These are phyloP conservation scores for Lagerstroemia speciosa DNA, from an alignment of 345 rosid genomes.

Conservation along the genomic window DNA sequence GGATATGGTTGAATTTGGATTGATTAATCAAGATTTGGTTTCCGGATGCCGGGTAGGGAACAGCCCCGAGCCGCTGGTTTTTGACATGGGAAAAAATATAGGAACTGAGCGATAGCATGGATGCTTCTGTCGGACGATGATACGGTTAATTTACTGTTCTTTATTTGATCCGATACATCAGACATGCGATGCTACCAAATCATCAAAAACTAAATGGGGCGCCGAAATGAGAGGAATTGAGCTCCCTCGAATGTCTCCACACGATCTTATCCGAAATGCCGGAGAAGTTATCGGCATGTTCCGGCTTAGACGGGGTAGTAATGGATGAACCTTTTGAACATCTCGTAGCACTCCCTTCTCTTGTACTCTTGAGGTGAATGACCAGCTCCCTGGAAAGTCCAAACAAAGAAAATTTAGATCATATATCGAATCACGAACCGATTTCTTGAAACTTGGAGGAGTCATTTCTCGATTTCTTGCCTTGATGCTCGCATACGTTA, in stretches of 20 bases:
- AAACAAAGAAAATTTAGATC: background rate
- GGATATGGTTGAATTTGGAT: no score
- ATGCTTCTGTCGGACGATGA: no score
- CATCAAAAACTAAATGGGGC: background rate
- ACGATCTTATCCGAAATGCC: background rate
- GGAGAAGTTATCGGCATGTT: background rate
- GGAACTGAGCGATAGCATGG: no score
- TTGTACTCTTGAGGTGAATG: conserved; percentile 23
- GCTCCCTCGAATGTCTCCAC: background rate
- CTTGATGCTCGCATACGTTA: conserved; percentile 28
- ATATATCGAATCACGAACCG: background rate
- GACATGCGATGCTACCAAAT: background rate
- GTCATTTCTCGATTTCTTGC: conserved; percentile 10
- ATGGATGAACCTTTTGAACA: conserved; percentile 19
- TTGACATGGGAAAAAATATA: no score
- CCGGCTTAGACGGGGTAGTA: conserved; percentile 14
- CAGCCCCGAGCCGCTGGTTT: no score
- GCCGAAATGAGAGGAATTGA: background rate
- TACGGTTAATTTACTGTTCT: background rate
- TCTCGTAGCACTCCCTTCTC: conserved; percentile 14
- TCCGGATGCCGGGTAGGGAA: no score
- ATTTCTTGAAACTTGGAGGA: background rate
- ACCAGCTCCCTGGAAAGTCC: conserved; percentile 19
- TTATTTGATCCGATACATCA: background rate
- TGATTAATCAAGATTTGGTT: no score